Base-by-base conservation (phyloP, 2,329 filamentous ascomycete species). In the Phaeophleospora eucalypticola region DNA sequence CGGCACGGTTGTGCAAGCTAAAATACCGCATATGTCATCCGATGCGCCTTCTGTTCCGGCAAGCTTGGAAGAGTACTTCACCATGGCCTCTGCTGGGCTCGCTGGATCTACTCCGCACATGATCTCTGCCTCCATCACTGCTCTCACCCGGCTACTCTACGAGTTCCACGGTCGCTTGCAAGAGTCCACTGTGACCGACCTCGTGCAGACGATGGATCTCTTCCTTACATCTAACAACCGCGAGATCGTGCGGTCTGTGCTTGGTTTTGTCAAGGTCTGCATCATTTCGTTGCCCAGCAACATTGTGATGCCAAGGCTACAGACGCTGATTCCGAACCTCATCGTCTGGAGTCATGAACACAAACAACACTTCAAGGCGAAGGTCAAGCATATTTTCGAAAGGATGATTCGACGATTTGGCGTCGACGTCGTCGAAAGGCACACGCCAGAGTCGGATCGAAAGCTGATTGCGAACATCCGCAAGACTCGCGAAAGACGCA, bases 321-420 rank as follows among this genome's bases (percentile, higher is more conserved):
- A 77, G 24, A 82, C 83, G 0, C 77, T 98, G 39, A 80, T 98
- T 2, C 88, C 90, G 3, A 95, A 95, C 68, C 76, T 97, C 16
- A 88, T 97, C 76, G 82, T 90, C 35, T 98, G 93, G 91, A 90
- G 87, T 65, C 89, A 96, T 68, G 93, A 98, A 70, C 94, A 98
- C 75, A 97, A 97, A 73, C 89, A 89, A 10, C 89, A 95, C 65
- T 93, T 98, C 73, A 89, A 91, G 62, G 84, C 87, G 41, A 98
- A 97, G 75, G 90, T 98, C 58, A 97, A 96, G 81, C 90, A 96
- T 64, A 97, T 98, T 54, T 74, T 98, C 14, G 93, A 98, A 71
- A 83, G 93, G 43, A 89, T 96, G 79, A 86, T 97, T 17, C 82
- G 91, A 39, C 83, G 91, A 46, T 97, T 96, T 63, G 90, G 93